Evolutionary conservation across 257 asterid genomes (phyloP), one percentile per base, ranked within the genome.

Genomic region (Misopates orontium): DNA sequence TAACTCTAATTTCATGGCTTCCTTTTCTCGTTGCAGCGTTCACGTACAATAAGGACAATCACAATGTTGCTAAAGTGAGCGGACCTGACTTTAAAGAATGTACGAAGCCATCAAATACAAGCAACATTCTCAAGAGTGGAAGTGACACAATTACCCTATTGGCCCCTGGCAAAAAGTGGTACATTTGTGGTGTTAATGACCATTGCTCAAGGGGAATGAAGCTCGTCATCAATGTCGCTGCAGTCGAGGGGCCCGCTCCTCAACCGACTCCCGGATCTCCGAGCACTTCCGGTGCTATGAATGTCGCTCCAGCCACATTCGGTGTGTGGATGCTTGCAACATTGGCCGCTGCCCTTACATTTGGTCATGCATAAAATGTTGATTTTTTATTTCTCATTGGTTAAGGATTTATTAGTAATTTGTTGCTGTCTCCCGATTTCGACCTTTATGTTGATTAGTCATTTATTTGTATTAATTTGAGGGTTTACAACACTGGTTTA

Each of bases 151-250:
- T 82, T 49, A 44, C 71, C 67, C 82, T 77, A 0, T 57, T 64
- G 1, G 2, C 63, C 1, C 52, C 71, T 1, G 89, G 86, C 23
- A 75, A 51, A 62, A 75, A 80, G 57, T 78, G 88, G 88, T 83
- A 80, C 60, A 36, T 80, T 24, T 72, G 79, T 40, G 75, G 78
- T 0, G 70, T 80, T 22, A 70, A 56, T 19, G 21, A n/a, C 1
- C 83, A 80, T 18, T 83, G 85, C 41, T 47, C 23, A 1, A 0
- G 1, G 0, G 88, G 83, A 21, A 69, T 77, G 87, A 84, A 73
- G 76, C 70, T 84, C 20, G 75, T 40, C 69, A 78, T 84, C 12
- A 74, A 64, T 4, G 72, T 84, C 31, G 40, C 36, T n/a, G 9
- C 53, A 8, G 42, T 10, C 4, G 42, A 36, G 8, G 42, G 10